Base-by-base conservation (phyloP, 78 protist genomes). In the Polysphondylium violaceum region DNA sequence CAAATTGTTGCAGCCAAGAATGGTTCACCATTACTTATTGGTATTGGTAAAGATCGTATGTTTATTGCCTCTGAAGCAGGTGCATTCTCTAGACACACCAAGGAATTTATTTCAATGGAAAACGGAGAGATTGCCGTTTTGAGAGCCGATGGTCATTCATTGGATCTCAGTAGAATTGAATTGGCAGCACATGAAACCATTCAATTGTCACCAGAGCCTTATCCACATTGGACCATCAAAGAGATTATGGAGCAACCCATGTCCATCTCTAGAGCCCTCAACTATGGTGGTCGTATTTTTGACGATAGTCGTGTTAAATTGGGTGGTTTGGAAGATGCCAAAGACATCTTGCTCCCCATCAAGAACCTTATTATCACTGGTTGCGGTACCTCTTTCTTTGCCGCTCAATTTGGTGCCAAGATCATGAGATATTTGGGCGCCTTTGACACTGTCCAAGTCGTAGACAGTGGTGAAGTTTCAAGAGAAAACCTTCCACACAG, bases 231-330 rank as follows among this genome's bases (percentile, higher is more conserved):
- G 93, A 98, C 98, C 94, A 93, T 90, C 36, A 98, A 98, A 95
- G 99, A 98, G 85, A 98, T 98, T 76, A 81, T 72, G 73, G 99
- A 98, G 88, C 99, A 98, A 88, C 98, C 99, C 9, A 94, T 69
- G 86, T 64, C 95, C 50, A 68, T 97, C 31, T 47, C 78, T 21
- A 88, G 90, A 65, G 59, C 94, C 14, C 79, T 97, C 74, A 87
- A 81, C 51, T 93, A 76, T 64, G 95, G 97, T 64, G 98, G 98
- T 58, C 94, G 98, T 50, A 51, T 96, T 56, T 2, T 25, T n/a
- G 76, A 64, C 17, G 88, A 41, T 27, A 65, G 81, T 16, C 72
- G 64, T 53, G 95, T 96, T 43, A 94, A 51, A 56, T 75, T 96
- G 19, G 97, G 97, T 51, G 97, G 97, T 43, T n/a, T 94, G 7